These are phyloP conservation scores for Metarhizium robertsii DNA, from an alignment of 2,329 filamentous ascomycete species.

Conservation along the genomic window DNA sequence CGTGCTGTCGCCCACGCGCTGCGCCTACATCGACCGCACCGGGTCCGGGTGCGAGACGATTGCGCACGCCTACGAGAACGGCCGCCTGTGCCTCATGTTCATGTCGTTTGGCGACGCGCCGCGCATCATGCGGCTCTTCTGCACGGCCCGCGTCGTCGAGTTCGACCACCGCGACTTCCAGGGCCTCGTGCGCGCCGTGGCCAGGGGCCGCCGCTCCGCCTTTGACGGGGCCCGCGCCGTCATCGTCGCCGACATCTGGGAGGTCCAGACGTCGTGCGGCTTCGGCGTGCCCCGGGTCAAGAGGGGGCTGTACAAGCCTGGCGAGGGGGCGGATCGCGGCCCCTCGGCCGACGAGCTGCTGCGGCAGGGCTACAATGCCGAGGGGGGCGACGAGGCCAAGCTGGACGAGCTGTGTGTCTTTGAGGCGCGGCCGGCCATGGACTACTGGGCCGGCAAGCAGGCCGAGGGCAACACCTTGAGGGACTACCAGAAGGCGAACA, in stretches of 20 bases:
- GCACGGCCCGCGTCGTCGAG: constrained; percentile 49
- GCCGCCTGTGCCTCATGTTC: constrained; percentile 66
- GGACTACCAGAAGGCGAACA: constrained; percentile 48
- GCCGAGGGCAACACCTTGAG: constrained; percentile 38
- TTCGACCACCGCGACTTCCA: constrained; percentile 42
- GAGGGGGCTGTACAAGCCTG: constrained; percentile 24
- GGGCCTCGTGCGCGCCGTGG: constrained; percentile 34
- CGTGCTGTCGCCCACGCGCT: constrained; percentile 47
- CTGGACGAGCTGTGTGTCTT: constrained; percentile 31
- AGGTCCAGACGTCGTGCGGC: constrained; percentile 59
- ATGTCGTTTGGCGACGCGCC: constrained; percentile 52
- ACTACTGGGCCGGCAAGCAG: constrained; percentile 38
- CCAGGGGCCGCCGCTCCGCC: constrained; percentile 23
- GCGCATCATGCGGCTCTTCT: constrained; percentile 57
- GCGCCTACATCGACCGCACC: constrained; percentile 64
- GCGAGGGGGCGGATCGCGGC: too few species aligned
- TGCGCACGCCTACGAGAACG: constrained; percentile 67
- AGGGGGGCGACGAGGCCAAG: too few species aligned
- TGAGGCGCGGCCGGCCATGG: constrained; percentile 46
- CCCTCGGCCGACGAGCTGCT: too few species aligned
- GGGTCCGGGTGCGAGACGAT: constrained; percentile 72
- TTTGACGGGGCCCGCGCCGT: constrained; percentile 48
- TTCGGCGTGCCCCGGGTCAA: constrained; percentile 50
- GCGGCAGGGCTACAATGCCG: too few species aligned
- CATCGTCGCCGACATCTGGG: constrained; percentile 51